A percentile compares a stretch with the other conserved stretches of the same genome.
These are phyloP conservation scores for Ganoderma multipileum DNA, from an alignment of 1,284 basidiomycete genomes.

Conservation along the genomic window DNA sequence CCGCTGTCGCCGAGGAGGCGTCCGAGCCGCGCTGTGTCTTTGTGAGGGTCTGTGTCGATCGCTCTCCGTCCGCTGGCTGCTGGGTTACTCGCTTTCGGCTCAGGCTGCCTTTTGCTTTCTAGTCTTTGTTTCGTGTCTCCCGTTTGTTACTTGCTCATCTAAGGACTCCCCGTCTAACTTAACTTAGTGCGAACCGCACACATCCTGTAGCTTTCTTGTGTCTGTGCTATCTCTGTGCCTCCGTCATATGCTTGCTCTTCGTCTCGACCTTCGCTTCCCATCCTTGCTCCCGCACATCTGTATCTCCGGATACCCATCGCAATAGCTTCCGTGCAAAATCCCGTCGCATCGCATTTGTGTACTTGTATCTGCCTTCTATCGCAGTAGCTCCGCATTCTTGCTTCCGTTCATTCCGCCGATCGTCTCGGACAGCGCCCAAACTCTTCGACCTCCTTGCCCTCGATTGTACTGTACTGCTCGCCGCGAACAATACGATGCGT, in stretches of 20 bases:
- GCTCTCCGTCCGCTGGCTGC: not conserved
- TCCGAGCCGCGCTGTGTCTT: not conserved
- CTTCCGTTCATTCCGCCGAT: slow-evolving; percentile 16
- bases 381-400: not conserved
- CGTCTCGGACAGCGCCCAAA: slow-evolving; percentile 8
- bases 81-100: not conserved
- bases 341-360: slow-evolving; percentile 14
- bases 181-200: not conserved
- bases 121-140: not conserved
- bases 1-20: not conserved
- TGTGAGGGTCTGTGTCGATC: not conserved
- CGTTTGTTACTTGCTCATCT: not conserved
- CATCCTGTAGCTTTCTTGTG: not conserved
- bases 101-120: not conserved
- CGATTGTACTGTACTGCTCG: not conserved
- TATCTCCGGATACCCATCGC: not conserved
- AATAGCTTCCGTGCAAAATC: slow-evolving; percentile 7
- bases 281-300: not conserved
- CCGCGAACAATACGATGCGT: not conserved
- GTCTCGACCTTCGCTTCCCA: not conserved
- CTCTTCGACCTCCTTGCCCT: not conserved
- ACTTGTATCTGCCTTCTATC: slow-evolving; percentile 18
- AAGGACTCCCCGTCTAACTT: not conserved
- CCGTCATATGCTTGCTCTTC: not conserved
- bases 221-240: not conserved